Conservation (phyloP, 2,329 filamentous ascomycete genomes). For the Stagonosporopsis tanaceti region DNA sequence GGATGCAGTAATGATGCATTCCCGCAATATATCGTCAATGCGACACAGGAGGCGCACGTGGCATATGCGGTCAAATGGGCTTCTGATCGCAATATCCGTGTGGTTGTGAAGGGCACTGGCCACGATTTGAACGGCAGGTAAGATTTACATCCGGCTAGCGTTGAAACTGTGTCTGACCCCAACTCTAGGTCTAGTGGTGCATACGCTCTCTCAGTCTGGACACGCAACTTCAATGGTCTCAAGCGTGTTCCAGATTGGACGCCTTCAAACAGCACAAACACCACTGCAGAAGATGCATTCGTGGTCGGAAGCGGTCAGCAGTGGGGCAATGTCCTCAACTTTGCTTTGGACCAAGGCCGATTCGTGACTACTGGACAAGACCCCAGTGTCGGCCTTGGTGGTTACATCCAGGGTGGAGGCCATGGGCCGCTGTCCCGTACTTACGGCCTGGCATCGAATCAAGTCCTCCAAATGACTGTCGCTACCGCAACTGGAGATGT, state of each 20-base stretch:
- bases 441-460: conserved; percentile 39
- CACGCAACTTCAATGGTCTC: conserved; percentile 25
- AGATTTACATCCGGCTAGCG: not conserved
- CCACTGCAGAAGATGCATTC: conserved; percentile 25
- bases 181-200: conserved; percentile 26
- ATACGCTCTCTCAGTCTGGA: conserved; percentile 31
- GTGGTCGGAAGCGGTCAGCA: conserved; percentile 28
- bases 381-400: conserved; percentile 56
- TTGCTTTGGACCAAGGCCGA: conserved; percentile 1
- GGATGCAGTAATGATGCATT: conserved; percentile 43
- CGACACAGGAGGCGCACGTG: conserved; percentile 37
- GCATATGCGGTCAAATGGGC: conserved; percentile 41
- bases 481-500: conserved; percentile 20
- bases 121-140: conserved; percentile 24
- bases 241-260: conserved; percentile 10
- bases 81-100: conserved; percentile 14
- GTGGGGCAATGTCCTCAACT: conserved; percentile 14
- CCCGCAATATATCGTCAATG: conserved; percentile 47
- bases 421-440: conserved; percentile 59
- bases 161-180: not conserved
- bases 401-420: conserved; percentile 56
- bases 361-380: conserved; percentile 18
- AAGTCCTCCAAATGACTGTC: conserved; percentile 23
- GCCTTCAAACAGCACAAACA: conserved; percentile 1
- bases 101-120: conserved; percentile 24